Conservation (phyloP, 2,329 filamentous ascomycete species). For the Cadophora gregata region DNA sequence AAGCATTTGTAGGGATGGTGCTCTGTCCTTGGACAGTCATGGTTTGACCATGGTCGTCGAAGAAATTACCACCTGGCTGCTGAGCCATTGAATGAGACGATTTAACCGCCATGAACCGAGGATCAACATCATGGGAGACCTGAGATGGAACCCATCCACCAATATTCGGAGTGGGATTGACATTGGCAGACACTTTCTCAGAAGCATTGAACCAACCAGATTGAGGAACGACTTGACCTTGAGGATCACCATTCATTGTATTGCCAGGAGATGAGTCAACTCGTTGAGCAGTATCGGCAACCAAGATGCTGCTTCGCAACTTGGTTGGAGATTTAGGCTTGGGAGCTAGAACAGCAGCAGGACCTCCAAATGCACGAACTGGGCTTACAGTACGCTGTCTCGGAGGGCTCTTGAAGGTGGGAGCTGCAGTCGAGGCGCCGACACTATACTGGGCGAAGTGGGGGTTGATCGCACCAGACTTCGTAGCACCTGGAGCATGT, state of each 20-base stretch:
- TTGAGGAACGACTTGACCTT: background rate
- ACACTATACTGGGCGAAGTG: background rate
- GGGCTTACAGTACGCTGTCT: background rate
- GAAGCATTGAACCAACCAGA: background rate
- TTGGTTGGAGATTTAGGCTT: slow-evolving; percentile 6
- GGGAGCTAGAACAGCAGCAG: background rate
- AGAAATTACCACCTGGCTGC: background rate
- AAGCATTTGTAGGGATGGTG: background rate
- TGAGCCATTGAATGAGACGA: background rate
- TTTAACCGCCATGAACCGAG: background rate
- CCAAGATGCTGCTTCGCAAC: background rate
- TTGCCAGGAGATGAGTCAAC: background rate
- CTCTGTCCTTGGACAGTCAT: background rate
- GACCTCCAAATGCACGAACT: background rate
- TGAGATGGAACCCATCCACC: background rate
- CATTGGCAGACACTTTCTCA: background rate
- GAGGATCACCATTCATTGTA: background rate
- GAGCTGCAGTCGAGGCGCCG: background rate
- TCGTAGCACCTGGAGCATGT: slow-evolving; percentile 2
- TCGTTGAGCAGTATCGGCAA: background rate
- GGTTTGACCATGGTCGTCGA: background rate
- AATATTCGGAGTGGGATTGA: background rate
- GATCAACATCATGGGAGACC: background rate
- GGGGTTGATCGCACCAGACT: background rate
- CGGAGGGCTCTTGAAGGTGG: slow-evolving; percentile 1